Evolutionary conservation across 495 filamentous ascomycete genomes (phyloP).

Genomic region (Talaromyces stipitatus): DNA sequence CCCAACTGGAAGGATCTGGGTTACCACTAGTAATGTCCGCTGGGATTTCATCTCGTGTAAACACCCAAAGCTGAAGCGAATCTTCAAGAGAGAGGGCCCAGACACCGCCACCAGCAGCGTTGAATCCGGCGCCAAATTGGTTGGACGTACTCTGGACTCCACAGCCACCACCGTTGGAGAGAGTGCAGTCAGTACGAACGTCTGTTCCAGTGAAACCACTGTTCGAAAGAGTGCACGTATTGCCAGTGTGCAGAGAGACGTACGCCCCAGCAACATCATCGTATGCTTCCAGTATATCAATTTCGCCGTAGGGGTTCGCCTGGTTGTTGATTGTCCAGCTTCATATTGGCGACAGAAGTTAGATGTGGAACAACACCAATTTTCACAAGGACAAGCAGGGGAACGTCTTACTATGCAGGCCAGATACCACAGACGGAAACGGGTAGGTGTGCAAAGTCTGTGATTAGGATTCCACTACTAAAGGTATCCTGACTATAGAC

Average conservation of each 20-base stretch:
- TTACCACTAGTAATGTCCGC: conserved; percentile 43
- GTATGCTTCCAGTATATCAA: conserved; percentile 31
- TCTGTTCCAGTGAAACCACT: not conserved
- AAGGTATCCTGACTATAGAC: conserved; percentile 46
- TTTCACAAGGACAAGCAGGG: not conserved
- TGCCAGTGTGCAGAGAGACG: conserved; percentile 1
- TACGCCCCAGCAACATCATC: not conserved
- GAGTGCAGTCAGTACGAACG: conserved; percentile 17
- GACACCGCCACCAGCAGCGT: conserved; percentile 2
- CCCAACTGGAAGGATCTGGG: conserved; percentile 60
- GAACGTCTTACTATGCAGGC: conserved; percentile 28
- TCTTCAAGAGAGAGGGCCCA: conserved; percentile 3
- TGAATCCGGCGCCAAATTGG: conserved; percentile 5
- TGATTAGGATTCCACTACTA: conserved; percentile 50
- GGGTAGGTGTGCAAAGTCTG: conserved; percentile 55
- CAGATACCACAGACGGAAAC: conserved; percentile 46
- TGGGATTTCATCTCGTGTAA: not conserved
- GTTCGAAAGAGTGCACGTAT: not conserved
- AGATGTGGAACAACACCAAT: not conserved
- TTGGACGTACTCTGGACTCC: not conserved
- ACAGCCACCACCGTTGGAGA: conserved; percentile 10
- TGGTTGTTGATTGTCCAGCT: conserved; percentile 64
- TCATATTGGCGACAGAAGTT: not conserved
- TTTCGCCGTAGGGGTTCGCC: conserved; percentile 77
- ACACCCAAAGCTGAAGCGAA: conserved; percentile 3